Conservation (phyloP, 108 stramenopile species). For the Epithemia pelagica region DNA sequence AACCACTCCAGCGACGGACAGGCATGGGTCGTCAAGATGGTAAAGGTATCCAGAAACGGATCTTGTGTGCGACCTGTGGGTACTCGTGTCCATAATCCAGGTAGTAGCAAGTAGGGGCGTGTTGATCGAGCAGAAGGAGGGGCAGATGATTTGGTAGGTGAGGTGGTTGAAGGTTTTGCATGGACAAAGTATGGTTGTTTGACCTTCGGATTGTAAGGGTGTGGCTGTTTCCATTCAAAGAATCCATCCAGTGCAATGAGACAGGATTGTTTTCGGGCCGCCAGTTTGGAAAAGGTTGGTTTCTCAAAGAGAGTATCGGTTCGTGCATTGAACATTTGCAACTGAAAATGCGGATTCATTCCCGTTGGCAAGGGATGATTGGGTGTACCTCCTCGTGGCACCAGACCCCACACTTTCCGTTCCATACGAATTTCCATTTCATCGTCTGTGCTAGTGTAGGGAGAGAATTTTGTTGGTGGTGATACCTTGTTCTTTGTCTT, state of each 20-base stretch:
- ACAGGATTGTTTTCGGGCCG: slow-evolving; percentile 39
- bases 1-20: slow-evolving; percentile 46
- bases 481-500: not conserved
- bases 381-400: slow-evolving; percentile 46
- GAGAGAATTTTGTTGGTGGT: not conserved
- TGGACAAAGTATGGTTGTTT: slow-evolving; percentile 81
- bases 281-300: slow-evolving; percentile 46
- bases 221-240: slow-evolving; percentile 69
- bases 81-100: slow-evolving; percentile 63
- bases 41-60: slow-evolving; percentile 46
- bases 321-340: slow-evolving; percentile 75
- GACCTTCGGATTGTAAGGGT: not conserved
- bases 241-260: slow-evolving; percentile 76
- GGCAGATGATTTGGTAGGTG: too few relatives aligned
- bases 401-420: slow-evolving; percentile 67
- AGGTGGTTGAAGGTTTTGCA: slow-evolving; percentile 18
- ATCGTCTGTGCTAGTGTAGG: too few relatives aligned
- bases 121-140: too few relatives aligned
- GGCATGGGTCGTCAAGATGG: slow-evolving; percentile 72
- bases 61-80: slow-evolving; percentile 37
- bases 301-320: slow-evolving; percentile 68
- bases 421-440: slow-evolving; percentile 12
- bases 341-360: slow-evolving; percentile 47
- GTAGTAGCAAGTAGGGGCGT: slow-evolving; percentile 34
- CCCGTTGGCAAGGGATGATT: slow-evolving; percentile 35